Conservation (phyloP, 768 basidiomycete species). For the Baorangia bicolor region DNA sequence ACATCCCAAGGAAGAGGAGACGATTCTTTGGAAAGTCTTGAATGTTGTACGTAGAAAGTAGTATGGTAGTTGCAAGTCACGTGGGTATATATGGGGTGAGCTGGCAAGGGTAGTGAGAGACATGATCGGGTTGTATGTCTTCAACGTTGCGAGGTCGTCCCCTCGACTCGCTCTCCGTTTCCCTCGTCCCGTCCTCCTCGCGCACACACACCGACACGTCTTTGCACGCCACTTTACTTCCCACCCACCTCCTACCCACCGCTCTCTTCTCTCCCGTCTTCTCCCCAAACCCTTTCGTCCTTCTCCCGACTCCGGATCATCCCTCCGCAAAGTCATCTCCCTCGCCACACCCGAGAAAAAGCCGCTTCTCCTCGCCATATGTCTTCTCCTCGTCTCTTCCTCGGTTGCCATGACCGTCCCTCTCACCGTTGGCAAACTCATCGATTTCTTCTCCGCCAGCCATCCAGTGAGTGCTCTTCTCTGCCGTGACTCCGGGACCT, state of each 20-base stretch:
- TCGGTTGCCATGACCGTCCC: conserved; percentile 91
- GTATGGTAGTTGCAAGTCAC: background rate
- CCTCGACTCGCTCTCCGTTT: conserved; percentile 5
- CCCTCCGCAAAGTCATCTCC: conserved; percentile 69
- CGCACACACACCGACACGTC: background rate
- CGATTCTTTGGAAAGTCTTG: background rate
- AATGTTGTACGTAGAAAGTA: background rate
- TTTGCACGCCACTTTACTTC: conserved; percentile 15
- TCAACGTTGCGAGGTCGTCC: background rate
- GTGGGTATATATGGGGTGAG: too few relatives aligned
- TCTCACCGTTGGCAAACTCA: conserved; percentile 88
- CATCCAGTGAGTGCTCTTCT: conserved; percentile 48
- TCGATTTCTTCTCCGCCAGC: conserved; percentile 84
- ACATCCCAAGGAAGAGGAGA: background rate
- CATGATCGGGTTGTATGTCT: too few relatives aligned
- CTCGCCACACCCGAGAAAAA: conserved; percentile 84
- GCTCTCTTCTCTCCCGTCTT: conserved; percentile 26
- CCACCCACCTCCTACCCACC: background rate
- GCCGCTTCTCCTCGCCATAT: conserved; percentile 72
- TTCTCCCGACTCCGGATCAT: conserved; percentile 50
- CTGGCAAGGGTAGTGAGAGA: too few relatives aligned
- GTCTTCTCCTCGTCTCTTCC: conserved; percentile 82
- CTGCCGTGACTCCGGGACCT: background rate
- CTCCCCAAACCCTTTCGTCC: conserved; percentile 34
- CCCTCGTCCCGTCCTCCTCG: background rate